Conservation (phyloP, 306 rosid genomes). For the Pyrus communis region DNA sequence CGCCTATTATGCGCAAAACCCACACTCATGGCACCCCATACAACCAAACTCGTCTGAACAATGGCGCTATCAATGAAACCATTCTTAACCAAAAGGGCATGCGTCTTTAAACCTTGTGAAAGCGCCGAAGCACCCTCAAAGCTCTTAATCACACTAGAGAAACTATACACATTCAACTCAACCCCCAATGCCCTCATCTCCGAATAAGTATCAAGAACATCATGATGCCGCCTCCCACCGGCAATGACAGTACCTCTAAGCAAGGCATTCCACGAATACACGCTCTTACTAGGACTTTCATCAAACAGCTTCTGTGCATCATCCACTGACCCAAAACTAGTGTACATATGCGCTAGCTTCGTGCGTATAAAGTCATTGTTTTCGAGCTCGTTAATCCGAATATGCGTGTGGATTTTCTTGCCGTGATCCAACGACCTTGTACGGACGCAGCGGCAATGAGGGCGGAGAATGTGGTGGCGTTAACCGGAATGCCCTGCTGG, state of each 20-base stretch:
- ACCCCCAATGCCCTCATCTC: constrained; percentile 61
- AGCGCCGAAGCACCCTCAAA: constrained; percentile 65
- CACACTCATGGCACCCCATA: constrained; percentile 59
- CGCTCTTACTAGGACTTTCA: constrained; percentile 36
- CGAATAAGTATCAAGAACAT: constrained; percentile 31
- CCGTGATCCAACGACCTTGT: constrained; percentile 37
- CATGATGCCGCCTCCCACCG: constrained; percentile 40
- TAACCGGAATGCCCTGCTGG: constrained; percentile 55
- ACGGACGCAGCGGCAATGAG: constrained; percentile 57
- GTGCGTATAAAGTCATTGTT: constrained; percentile 42
- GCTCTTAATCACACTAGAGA: constrained; percentile 67
- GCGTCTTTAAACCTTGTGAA: constrained; percentile 57
- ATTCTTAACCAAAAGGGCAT: constrained; percentile 63
- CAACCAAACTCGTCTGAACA: constrained; percentile 33
- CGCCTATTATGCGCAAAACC: constrained; percentile 48
- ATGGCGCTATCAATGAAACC: constrained; percentile 52
- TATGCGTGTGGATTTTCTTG: constrained; percentile 37
- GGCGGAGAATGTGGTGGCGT: constrained; percentile 58
- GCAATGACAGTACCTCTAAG: constrained; percentile 64
- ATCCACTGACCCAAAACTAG: constrained; percentile 46
- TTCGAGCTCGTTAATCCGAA: constrained; percentile 55
- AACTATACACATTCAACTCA: constrained; percentile 65
- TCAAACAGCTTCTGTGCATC: constrained; percentile 49
- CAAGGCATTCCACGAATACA: constrained; percentile 69
- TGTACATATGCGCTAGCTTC: constrained; percentile 49